Conservation (phyloP, 2,329 filamentous ascomycete genomes). For the Leptographium lundbergii region DNA sequence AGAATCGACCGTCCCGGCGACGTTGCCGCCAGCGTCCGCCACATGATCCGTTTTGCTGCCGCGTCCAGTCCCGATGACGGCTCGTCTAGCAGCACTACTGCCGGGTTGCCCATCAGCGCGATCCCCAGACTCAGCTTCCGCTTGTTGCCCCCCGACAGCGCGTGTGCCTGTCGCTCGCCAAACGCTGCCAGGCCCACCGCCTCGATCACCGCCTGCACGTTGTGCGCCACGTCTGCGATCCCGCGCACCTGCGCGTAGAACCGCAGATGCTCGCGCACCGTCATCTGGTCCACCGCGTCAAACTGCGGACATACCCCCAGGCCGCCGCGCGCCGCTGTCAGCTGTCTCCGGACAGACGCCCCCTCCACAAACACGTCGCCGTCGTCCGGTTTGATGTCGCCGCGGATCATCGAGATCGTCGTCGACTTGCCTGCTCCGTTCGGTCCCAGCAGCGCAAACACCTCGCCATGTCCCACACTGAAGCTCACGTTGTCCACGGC, state of each 20-base stretch:
- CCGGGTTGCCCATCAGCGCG: conserved; percentile 83
- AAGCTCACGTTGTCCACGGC: conserved; percentile 88
- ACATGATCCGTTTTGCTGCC: conserved; percentile 84
- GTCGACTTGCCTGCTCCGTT: conserved; percentile 90
- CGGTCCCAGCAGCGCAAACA: conserved; percentile 80
- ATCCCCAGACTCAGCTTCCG: conserved; percentile 84
- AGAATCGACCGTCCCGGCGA: conserved; percentile 69
- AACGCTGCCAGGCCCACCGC: conserved; percentile 69
- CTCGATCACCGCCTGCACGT: conserved; percentile 64
- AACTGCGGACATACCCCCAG: conserved; percentile 89
- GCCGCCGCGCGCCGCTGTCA: conserved; percentile 59
- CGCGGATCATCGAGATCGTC: conserved; percentile 77
- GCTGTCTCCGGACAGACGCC: conserved; percentile 58
- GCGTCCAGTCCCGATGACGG: conserved; percentile 83
- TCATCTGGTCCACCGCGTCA: conserved; percentile 84
- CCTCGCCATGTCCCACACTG: conserved; percentile 64
- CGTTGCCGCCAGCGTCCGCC: conserved; percentile 66
- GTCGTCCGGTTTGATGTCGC: conserved; percentile 68
- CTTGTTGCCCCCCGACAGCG: conserved; percentile 83
- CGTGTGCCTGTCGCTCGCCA: conserved; percentile 59
- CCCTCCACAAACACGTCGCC: conserved; percentile 74
- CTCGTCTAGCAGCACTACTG: conserved; percentile 78
- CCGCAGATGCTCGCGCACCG: conserved; percentile 69
- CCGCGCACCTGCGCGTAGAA: conserved; percentile 84
- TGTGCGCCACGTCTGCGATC: conserved; percentile 60